These are phyloP conservation scores for Neofusicoccum laricinum DNA, from an alignment of 2,329 filamentous ascomycete genomes.

Conservation along the genomic window DNA sequence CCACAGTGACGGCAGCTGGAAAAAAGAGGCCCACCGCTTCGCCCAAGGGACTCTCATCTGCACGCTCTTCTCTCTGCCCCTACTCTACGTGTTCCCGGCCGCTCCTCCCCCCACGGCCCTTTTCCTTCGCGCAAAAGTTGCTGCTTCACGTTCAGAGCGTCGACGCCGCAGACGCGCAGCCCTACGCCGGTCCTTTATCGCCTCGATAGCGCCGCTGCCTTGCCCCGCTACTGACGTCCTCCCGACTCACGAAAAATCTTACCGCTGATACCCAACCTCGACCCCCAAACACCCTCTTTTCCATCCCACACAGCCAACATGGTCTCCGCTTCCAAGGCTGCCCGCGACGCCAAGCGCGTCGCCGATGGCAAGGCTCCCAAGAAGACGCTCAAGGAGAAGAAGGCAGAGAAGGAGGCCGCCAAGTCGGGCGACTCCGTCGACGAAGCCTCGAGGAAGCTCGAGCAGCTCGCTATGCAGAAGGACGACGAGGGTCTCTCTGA, in stretches of 20 bases:
- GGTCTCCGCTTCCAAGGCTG: slow-evolving; percentile 68
- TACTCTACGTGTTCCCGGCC: neutral
- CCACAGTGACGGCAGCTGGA: slow-evolving; percentile 12
- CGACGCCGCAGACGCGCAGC: slow-evolving; percentile 12
- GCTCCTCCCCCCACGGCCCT: slow-evolving; percentile 2
- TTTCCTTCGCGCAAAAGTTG: neutral
- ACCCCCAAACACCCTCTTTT: slow-evolving; percentile 14
- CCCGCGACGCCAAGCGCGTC: slow-evolving; percentile 64
- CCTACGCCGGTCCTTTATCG: slow-evolving; percentile 15
- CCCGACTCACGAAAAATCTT: slow-evolving; percentile 17
- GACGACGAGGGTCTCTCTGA: slow-evolving; percentile 96
- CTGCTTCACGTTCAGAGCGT: neutral
- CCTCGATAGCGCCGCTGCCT: slow-evolving; percentile 12
- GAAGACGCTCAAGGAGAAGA: slow-evolving; percentile 70
- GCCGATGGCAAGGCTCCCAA: slow-evolving; percentile 71
- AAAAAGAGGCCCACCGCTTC: slow-evolving; percentile 6
- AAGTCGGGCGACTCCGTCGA: slow-evolving; percentile 58
- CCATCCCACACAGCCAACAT: slow-evolving; percentile 40
- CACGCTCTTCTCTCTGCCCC: neutral
- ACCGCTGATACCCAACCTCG: slow-evolving; percentile 9
- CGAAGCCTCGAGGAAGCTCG: slow-evolving; percentile 68
- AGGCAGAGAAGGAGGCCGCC: slow-evolving; percentile 65
- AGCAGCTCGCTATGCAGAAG: slow-evolving; percentile 87
- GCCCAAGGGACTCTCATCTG: neutral
- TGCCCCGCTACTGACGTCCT: slow-evolving; percentile 18